Base-by-base conservation (phyloP, 2,329 filamentous ascomycete genomes). In the Exophiala xenobiotica region DNA sequence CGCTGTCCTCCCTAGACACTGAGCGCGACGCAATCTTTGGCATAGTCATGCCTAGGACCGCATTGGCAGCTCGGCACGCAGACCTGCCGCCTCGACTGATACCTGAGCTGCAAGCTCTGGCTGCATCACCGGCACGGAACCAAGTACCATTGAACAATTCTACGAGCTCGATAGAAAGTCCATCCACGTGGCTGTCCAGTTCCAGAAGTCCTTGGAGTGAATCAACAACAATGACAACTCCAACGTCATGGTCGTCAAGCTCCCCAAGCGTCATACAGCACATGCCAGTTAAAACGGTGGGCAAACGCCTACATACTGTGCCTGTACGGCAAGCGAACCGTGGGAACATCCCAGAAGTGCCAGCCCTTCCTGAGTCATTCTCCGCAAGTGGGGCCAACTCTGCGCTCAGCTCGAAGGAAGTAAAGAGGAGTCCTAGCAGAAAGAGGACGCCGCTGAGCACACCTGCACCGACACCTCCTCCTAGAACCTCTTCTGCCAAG, bases 161-260 rank as follows among this genome's bases (percentile, higher is more conserved):
- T 19, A 38, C 48, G 14, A 59, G 54, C 46, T 57, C 60, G 11
- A 54, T 59, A 14, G 56, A 59, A 44, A 62, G 60, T 27, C 60
- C 60, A 16, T 62, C 60, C 12, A 62, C 60, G n/a, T 55, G 52
- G 14, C 51, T 56, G 37, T 60, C 60, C 9, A 54, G 44, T 33
- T 58, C 60, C 16, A 54, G 58, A 24, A 59, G 58, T 27, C 58
- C 59, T 5, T 62, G 60, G 60, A 61, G 60, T 50, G 51, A 50
- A 27, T 58, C 56, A 23, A 61, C 59, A 8, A 53, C 57, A n/a
- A 59, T 59, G 9, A 77, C 74, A 4, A 78, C 75, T 3, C 75
- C 75, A 1, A 76, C 73, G 11, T 75, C 75, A 2, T 61, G 76
- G 51, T 77, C 74, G 8, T 77, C 75, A 9, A 72, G 74, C 51